Evolutionary conservation across 495 filamentous ascomycete genomes (phyloP).

Genomic region (Entonaema liquescens): DNA sequence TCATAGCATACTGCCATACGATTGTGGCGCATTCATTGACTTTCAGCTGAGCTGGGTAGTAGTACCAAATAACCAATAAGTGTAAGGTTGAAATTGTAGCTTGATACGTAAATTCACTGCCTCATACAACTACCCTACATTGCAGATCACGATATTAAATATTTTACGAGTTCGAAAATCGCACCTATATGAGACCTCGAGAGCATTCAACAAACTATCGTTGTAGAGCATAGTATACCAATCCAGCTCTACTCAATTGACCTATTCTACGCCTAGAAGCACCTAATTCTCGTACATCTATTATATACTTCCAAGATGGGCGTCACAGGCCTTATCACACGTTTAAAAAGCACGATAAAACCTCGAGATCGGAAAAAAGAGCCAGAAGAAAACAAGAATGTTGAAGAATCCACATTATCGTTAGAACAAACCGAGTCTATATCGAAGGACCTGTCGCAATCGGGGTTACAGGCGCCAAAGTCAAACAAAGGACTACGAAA

Average conservation of each 20-base stretch:
- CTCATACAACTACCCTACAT: background rate
- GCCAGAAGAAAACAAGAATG: background rate
- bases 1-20: background rate
- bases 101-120: background rate
- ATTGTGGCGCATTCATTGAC: background rate
- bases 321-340: background rate
- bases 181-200: background rate
- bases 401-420: background rate
- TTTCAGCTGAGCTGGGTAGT: background rate
- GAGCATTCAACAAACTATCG: background rate
- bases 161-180: background rate
- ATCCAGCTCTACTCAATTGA: background rate
- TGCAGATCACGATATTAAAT: background rate
- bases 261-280: background rate
- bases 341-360: background rate
- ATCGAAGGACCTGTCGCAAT: background rate
- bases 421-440: background rate
- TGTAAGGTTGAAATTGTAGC: background rate
- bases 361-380: background rate
- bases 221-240: background rate
- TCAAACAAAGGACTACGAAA: background rate
- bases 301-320: background rate
- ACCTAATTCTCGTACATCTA: background rate
- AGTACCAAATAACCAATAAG: background rate
- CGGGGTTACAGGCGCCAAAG: background rate